Percentiles rank a stretch among this genome's conserved stretches.
These are phyloP conservation scores for Litsea cubeba DNA, from an alignment of 164 flowering plant genomes.

Conservation along the genomic window DNA sequence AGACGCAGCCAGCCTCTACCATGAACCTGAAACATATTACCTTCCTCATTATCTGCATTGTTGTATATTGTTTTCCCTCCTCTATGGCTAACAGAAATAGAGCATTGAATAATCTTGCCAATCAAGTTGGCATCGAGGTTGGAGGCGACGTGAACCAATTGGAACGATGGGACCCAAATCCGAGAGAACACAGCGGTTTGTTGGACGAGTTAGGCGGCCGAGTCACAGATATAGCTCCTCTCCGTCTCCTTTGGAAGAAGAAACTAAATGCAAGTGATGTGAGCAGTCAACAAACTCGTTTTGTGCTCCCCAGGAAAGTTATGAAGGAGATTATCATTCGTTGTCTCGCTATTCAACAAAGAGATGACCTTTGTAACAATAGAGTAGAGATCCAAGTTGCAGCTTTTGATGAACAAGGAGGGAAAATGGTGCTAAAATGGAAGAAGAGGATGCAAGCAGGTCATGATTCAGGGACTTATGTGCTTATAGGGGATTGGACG, in stretches of 20 bases:
- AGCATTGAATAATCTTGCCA: background rate
- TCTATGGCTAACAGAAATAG: background rate
- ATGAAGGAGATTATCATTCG: background rate
- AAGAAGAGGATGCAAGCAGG: background rate
- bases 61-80: too few species aligned
- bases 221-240: background rate
- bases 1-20: too few species aligned
- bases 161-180: background rate
- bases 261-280: background rate
- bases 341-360: background rate
- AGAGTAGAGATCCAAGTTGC: background rate
- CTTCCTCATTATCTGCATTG: background rate
- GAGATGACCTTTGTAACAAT: background rate
- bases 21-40: too few species aligned
- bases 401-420: background rate
- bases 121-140: background rate
- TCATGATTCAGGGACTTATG: background rate
- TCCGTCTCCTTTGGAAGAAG: background rate
- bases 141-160: background rate
- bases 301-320: background rate
- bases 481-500: background rate
- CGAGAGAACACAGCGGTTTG: background rate
- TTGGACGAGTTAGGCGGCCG: background rate
- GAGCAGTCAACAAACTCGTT: background rate
- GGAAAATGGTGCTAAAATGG: background rate